These are phyloP conservation scores for Pyrus bretschneideri DNA, from an alignment of 306 rosid genomes.

Conservation along the genomic window DNA sequence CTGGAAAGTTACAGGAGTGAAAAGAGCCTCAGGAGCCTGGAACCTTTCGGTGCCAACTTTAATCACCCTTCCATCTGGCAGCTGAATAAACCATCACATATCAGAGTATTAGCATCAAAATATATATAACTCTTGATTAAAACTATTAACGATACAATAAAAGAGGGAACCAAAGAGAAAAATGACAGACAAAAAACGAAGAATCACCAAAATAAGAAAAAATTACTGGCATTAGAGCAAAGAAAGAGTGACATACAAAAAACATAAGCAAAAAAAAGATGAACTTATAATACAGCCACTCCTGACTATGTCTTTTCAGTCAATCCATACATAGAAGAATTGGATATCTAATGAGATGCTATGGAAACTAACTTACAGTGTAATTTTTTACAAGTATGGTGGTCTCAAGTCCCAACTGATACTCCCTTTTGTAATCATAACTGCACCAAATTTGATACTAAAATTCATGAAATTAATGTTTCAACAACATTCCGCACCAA, in stretches of 20 bases:
- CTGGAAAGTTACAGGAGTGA: conserved; percentile 69
- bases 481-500: neutral
- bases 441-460: conserved; percentile 40
- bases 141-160: neutral
- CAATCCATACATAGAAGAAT: conserved; percentile 16
- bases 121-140: neutral
- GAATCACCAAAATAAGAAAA: neutral
- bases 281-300: neutral
- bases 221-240: neutral
- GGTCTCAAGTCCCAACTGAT: conserved; percentile 96
- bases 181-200: neutral
- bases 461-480: neutral
- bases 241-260: neutral
- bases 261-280: conserved; percentile 3
- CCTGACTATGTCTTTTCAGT: conserved; percentile 1
- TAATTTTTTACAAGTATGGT: conserved; percentile 93
- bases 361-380: conserved; percentile 53
- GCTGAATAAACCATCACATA: conserved; percentile 38
- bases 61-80: conserved; percentile 99
- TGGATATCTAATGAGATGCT: conserved; percentile 10
- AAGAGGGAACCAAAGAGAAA: neutral
- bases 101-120: neutral
- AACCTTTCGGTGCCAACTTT: conserved; percentile 99
- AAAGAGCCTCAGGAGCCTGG: conserved; percentile 99
- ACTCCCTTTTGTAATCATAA: conserved; percentile 98